Evolutionary conservation across 352 stramenopile species (phyloP).

Genomic region (Paralagenidium karlingii): DNA sequence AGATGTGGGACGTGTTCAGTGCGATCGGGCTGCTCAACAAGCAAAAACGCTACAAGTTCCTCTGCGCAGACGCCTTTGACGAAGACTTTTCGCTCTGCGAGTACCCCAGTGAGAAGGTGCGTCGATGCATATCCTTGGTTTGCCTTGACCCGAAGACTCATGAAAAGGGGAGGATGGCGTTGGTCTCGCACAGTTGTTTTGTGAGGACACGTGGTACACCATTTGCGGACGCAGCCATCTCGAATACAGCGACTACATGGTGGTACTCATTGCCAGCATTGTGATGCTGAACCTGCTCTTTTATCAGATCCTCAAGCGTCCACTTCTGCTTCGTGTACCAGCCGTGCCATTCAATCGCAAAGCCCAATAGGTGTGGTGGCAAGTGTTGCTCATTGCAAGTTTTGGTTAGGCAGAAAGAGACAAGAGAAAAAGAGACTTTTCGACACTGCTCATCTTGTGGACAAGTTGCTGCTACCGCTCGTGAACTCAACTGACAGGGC

Average conservation of each 20-base stretch:
- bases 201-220: conserved; percentile 72
- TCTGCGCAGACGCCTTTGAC: conserved; percentile 72
- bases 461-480: no score
- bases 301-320: conserved; percentile 59
- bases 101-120: conserved; percentile 56
- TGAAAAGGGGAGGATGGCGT: not conserved
- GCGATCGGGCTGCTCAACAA: no score
- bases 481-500: no score
- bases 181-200: conserved; percentile 10
- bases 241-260: conserved; percentile 37
- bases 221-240: conserved; percentile 65
- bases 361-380: no score
- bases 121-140: conserved; percentile 10
- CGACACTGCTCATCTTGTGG: no score
- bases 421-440: no score
- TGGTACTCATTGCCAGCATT: conserved; percentile 23
- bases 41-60: conserved; percentile 42
- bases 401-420: no score
- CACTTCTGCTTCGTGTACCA: no score
- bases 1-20: conserved; percentile 16
- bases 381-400: no score
- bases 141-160: not conserved
- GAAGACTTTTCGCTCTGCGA: conserved; percentile 78
- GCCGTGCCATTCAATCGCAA: no score
- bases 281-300: conserved; percentile 47